Conservation (phyloP, 169 alveolate species). For the Eimeria necatrix region DNA sequence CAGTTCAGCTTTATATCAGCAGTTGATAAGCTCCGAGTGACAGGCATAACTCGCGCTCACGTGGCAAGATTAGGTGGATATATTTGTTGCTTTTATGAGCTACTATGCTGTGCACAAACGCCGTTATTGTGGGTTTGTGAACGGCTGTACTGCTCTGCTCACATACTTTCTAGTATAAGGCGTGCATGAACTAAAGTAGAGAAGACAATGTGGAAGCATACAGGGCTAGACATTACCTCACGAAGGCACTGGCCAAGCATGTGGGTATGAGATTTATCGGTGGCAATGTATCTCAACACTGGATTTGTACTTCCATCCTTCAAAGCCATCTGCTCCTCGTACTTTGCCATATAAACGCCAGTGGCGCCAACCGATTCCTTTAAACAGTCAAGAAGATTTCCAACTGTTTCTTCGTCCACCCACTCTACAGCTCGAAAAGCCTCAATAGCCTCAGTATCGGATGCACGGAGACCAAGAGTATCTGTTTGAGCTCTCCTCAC, state of each 20-base stretch:
- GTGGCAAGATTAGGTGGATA: no score
- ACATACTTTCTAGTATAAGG: no score
- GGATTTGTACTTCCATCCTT: constrained; percentile 5
- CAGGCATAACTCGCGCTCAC: no score
- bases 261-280: not conserved
- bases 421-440: constrained; percentile 30
- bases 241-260: constrained; percentile 51
- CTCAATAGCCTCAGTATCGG: not conserved
- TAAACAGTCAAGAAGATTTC: constrained; percentile 10
- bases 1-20: no score
- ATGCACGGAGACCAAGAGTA: not conserved
- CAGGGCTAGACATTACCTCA: not conserved
- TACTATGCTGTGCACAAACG: no score
- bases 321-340: constrained; percentile 36
- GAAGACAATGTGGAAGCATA: no score
- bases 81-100: no score
- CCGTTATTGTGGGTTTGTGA: no score
- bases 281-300: constrained; percentile 12
- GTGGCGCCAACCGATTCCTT: constrained; percentile 45
- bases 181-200: no score
- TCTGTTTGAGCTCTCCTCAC: not conserved
- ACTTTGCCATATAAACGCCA: constrained; percentile 58
- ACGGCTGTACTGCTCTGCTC: no score
- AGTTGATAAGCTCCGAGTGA: no score
- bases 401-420: constrained; percentile 51